Evolutionary conservation across 106 monocot genomes (phyloP).

Genomic region (Dendrobium officinale): DNA sequence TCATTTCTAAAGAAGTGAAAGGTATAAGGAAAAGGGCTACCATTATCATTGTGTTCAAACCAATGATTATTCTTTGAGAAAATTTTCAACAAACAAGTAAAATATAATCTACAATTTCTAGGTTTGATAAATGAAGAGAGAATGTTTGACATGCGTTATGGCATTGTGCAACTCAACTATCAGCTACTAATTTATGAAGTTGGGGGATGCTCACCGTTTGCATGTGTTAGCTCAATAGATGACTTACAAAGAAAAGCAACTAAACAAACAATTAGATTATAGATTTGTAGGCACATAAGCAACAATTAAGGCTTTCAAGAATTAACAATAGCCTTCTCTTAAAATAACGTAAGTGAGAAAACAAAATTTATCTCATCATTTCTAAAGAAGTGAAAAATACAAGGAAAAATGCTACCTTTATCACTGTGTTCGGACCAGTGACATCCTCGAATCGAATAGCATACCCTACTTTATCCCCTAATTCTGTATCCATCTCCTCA

Average conservation of each 20-base stretch:
- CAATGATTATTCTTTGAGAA: conserved; percentile 20
- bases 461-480: conserved; percentile 88
- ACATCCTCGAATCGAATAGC: conserved; percentile 95
- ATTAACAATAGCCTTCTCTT: background rate
- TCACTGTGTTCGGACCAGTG: conserved; percentile 67
- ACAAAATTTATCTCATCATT: background rate
- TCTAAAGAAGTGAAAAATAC: background rate
- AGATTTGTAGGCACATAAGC: no score
- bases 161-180: no score
- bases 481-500: conserved; percentile 86
- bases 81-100: no score
- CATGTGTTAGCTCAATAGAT: no score
- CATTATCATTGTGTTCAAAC: conserved; percentile 78
- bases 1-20: background rate
- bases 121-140: no score
- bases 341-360: background rate
- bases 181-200: no score
- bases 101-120: no score
- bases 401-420: conserved; percentile 43
- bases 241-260: no score
- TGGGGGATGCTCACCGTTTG: no score
- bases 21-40: conserved; percentile 11
- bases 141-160: no score
- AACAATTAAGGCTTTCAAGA: background rate
- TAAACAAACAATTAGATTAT: no score